A percentile compares a stretch with the other conserved stretches of the same genome.
Evolutionary conservation across 1,139 yeast species (phyloP).

Genomic region (Kodamaea sp.): DNA sequence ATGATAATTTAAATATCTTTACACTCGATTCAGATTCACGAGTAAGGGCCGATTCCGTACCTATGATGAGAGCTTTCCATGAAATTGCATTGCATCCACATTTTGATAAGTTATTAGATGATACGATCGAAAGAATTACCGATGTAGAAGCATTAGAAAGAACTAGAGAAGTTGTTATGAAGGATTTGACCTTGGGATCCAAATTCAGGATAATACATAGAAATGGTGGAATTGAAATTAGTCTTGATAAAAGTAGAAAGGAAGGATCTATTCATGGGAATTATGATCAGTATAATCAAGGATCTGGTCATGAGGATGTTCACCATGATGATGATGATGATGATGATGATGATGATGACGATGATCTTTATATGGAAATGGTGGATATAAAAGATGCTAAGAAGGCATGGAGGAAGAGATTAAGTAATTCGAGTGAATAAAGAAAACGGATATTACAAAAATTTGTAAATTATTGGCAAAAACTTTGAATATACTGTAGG

Average conservation of each 20-base stretch:
- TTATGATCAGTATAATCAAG: slow-evolving; percentile 14
- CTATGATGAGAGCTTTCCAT: slow-evolving; percentile 87
- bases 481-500: too few relatives aligned
- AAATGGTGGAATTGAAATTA: slow-evolving; percentile 12
- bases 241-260: slow-evolving; percentile 18
- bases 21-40: slow-evolving; percentile 72
- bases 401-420: slow-evolving; percentile 7
- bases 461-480: neutral
- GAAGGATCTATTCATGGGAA: slow-evolving; percentile 21
- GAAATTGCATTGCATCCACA: slow-evolving; percentile 73
- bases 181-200: slow-evolving; percentile 62
- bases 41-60: slow-evolving; percentile 78
- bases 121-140: slow-evolving; percentile 67
- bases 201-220: slow-evolving; percentile 24
- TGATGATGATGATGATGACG: slow-evolving; percentile 33
- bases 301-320: slow-evolving; percentile 13
- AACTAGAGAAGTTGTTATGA: slow-evolving; percentile 73
- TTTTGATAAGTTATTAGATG: slow-evolving; percentile 64
- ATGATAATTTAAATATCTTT: slow-evolving; percentile 73
- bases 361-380: slow-evolving; percentile 38
- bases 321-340: slow-evolving; percentile 23
- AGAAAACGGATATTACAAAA: neutral
- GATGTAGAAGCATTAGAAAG: slow-evolving; percentile 79
- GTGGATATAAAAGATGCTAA: slow-evolving; percentile 12
- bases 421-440: neutral